Conservation (phyloP, 305 asterid species). For the Ilex paraguariensis region DNA sequence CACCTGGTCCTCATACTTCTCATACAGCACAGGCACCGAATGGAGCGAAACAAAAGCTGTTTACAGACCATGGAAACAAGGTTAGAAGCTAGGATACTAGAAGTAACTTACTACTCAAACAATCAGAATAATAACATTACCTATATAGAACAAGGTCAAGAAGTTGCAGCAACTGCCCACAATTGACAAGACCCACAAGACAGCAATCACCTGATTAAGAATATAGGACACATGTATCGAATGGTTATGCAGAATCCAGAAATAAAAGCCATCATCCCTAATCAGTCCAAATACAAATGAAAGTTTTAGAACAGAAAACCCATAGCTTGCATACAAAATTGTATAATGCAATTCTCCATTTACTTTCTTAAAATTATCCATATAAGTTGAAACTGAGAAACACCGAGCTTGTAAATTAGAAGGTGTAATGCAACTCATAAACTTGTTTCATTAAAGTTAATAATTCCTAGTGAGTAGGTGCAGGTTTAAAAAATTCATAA, state of each 20-base stretch:
- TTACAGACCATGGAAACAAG: constrained; percentile 2
- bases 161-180: constrained; percentile 71
- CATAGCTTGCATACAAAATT: too few species aligned
- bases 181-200: constrained; percentile 64
- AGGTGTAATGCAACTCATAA: too few species aligned
- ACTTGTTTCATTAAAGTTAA: neutral
- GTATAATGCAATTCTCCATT: neutral
- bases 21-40: constrained; percentile 65
- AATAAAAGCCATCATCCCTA: neutral
- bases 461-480: neutral
- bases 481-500: neutral
- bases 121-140: constrained; percentile 27
- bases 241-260: neutral
- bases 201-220: constrained; percentile 56
- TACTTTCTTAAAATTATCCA: neutral
- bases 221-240: neutral
- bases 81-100: neutral
- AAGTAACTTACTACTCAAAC: neutral
- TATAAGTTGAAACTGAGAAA: too few species aligned
- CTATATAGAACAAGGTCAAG: constrained; percentile 59
- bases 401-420: too few species aligned
- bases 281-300: too few species aligned
- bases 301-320: too few species aligned
- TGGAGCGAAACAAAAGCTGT: constrained; percentile 55
- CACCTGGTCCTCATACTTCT: constrained; percentile 72